Base-by-base conservation (phyloP, 257 asterid species). In the Salvia miltiorrhiza region DNA sequence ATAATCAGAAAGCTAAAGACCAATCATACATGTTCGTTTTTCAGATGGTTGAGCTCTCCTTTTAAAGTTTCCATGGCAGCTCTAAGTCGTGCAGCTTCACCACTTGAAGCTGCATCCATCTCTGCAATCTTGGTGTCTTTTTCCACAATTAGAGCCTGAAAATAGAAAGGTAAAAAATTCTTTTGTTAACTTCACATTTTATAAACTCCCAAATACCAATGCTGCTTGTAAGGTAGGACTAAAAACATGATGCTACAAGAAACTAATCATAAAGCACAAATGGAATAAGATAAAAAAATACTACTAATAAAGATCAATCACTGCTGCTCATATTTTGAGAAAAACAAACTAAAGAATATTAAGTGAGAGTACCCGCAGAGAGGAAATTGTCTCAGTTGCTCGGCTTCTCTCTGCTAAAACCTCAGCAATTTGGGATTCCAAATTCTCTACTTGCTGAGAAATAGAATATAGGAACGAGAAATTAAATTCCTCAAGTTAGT, bases 91-190 rank as follows among this genome's bases (percentile, higher is more conserved):
- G 97, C 99, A 67, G 86, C 86, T 87, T 93, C 97, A 63, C 99
- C 99, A 79, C 92, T 93, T 63, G 99, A 88, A 79, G 99, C 99
- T 71, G 95, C 99, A 76, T 93, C 97, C 90, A 90, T 85, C 81
- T 93, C 96, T 23, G 96, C 97, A 77, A 93, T 87, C 81, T 87
- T 84, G 73, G 96, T 85, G 77, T 93, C 99, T 65, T 85, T 90
- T 78, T 89, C 96, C 28, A 85, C 90, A 57, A 90, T 76, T 76
- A 85, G 64, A 65, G 88, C 82, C 99, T 93, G 77, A 39, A 71
- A 73, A 70, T 53, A 72, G 43, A 63, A 64, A 70, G 44, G 49
- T 59, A 64, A 49, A 49, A 59, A 61, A 41, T 30, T 33, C 60
- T 47, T n/a, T n/a, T 33, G 53, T 61, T 71, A 55, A 14, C 48